These are phyloP conservation scores for Zopfia rhizophila DNA, from an alignment of 2,329 filamentous ascomycete genomes.

Conservation along the genomic window DNA sequence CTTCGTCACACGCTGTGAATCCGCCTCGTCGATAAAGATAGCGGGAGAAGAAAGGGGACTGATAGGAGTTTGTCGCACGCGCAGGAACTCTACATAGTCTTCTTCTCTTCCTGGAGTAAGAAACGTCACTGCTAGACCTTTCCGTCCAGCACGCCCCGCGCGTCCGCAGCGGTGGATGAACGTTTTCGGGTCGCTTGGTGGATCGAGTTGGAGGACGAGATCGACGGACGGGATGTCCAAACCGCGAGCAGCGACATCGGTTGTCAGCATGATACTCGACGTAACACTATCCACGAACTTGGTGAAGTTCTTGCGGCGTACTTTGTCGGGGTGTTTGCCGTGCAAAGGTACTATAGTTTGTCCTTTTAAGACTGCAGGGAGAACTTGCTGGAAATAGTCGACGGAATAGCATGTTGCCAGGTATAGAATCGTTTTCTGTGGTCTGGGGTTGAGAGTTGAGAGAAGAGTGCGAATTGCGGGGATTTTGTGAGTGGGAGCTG, in stretches of 20 bases:
- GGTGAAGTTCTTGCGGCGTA: conserved; percentile 87
- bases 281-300: conserved; percentile 79
- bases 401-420: conserved; percentile 94
- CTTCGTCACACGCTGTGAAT: conserved; percentile 67
- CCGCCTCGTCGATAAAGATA: conserved; percentile 67
- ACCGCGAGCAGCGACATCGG: conserved; percentile 89
- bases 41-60: conserved; percentile 67
- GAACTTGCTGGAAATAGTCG: conserved; percentile 88
- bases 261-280: conserved; percentile 86
- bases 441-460: conserved; percentile 73
- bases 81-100: conserved; percentile 88
- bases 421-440: conserved; percentile 89
- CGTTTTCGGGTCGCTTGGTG: conserved; percentile 86
- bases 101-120: conserved; percentile 86
- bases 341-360: conserved; percentile 84
- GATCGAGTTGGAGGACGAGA: conserved; percentile 88
- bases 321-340: conserved; percentile 89
- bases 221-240: conserved; percentile 94
- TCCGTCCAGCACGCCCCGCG: conserved; percentile 71
- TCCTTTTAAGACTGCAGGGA: conserved; percentile 76
- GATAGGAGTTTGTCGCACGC: conserved; percentile 88
- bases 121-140: conserved; percentile 86
- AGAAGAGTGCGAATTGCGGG: conserved; percentile 78
- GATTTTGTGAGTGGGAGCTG: conserved; percentile 81
- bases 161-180: conserved; percentile 74